A percentile compares a stretch with the other conserved stretches of the same genome.
Evolutionary conservation across 1,284 basidiomycete species (phyloP).

Genomic region (Cryptococcus deneoformans): DNA sequence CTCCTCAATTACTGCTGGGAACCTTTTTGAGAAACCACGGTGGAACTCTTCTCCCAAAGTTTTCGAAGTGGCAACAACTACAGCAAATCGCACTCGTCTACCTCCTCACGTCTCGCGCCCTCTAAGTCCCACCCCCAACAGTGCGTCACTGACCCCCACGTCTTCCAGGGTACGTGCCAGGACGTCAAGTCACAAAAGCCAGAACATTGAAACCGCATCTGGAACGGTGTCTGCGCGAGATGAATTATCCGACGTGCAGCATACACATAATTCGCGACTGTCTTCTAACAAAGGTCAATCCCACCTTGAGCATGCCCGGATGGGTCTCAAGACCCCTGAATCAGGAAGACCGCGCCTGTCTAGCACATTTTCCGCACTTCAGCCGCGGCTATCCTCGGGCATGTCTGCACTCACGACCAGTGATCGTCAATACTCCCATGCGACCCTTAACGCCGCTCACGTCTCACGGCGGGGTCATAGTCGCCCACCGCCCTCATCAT

Average conservation of each 20-base stretch:
- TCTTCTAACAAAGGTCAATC: conserved; percentile 3
- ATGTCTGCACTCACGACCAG: background rate
- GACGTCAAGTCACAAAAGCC: conserved; percentile 18
- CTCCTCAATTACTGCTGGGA: conserved; percentile 9
- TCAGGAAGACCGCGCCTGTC: conserved; percentile 6
- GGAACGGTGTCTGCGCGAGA: background rate
- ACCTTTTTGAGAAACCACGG: conserved; percentile 18
- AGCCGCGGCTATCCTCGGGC: conserved; percentile 6
- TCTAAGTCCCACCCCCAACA: conserved; percentile 25
- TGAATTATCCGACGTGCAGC: background rate
- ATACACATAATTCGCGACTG: background rate
- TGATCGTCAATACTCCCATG: no score
- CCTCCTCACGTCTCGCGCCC: background rate
- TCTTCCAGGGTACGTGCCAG: conserved; percentile 6
- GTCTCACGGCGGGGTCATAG: background rate
- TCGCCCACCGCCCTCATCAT: conserved; percentile 35
- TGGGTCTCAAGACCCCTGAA: conserved; percentile 18
- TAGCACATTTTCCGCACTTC: conserved; percentile 11
- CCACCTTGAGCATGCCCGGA: conserved; percentile 11
- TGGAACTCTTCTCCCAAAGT: conserved; percentile 28
- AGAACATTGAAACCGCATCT: background rate
- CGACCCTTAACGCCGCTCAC: background rate
- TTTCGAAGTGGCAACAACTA: conserved; percentile 5
- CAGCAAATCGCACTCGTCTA: background rate
- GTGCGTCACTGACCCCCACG: background rate